Evolutionary conservation across 768 basidiomycete genomes (phyloP), one percentile per base, ranked within the genome.

Genomic region (Tephrocybe sp.): DNA sequence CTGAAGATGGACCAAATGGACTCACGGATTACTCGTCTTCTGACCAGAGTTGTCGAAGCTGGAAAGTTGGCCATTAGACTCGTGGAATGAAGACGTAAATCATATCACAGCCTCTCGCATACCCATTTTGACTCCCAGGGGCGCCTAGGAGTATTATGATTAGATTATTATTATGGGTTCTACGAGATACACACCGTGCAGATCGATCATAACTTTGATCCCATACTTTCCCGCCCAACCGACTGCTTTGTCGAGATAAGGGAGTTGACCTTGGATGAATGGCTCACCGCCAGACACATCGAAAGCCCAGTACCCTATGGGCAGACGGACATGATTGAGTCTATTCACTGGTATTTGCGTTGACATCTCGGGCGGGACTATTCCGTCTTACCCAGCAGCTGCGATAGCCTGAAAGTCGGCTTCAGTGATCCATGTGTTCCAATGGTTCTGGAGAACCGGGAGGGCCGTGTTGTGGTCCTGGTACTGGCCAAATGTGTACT

Each of bases 261-360:
- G 76, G 28, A 88, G 70, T 64, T 91, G 90, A 11, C 90, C 90
- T 67, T 82, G 79, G 51, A 90, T 81, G 65, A 78, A 92, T 6
- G 91, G 92, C 60, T 93, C 87, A 4, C 89, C 89, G 11, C 75
- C 73, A 18, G 79, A 77, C 30, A 92, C 83, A 51, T 94, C 90
- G 60, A 86, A 92, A 1, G 88, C 91, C 90, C 90, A 95, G 66
- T 90, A 96, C 11, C 92, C 93, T 38, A 95, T 89, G 12, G 91
- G 90, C 32, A 93, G 62, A 40, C 90, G 83, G 50, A 93, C 86
- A 65, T 91, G 89, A 62, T 91, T 93, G 47, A 92, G 72, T 14
- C 89, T 88, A 61, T n/a, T 52, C 55, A 41, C 11, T 7, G 10
- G 30, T 36, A 44, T 30, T 34, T 32, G 50, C 40, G 40, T 32